Conservation (phyloP, 176 grass and related monocot genomes). For the Saccharum officinarum region DNA sequence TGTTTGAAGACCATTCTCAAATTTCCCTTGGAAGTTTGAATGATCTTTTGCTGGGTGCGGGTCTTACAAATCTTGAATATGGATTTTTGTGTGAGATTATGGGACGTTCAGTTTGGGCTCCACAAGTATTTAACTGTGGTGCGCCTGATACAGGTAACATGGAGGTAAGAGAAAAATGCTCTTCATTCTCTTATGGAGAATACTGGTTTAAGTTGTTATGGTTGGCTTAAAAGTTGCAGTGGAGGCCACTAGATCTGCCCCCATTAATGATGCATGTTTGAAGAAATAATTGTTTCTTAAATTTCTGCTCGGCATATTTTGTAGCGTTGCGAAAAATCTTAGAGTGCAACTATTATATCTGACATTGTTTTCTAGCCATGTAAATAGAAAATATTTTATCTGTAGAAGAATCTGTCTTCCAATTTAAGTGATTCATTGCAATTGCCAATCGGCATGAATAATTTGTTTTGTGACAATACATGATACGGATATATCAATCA, state of each 20-base stretch:
- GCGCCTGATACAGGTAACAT: constrained; percentile 95
- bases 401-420: neutral
- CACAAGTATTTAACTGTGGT: constrained; percentile 96
- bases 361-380: neutral
- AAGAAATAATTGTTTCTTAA: neutral
- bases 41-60: constrained; percentile 69
- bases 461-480: neutral
- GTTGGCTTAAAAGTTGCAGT: neutral
- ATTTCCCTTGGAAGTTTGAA: constrained; percentile 39
- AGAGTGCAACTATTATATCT: neutral
- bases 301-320: neutral
- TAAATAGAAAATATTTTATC: neutral
- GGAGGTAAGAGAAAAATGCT: constrained; percentile 61
- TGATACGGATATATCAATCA: constrained; percentile 32
- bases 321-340: neutral
- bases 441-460: neutral
- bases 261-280: neutral
- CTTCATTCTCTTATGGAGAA: neutral
- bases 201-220: neutral
- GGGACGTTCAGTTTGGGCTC: constrained; percentile 87
- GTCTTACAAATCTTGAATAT: constrained; percentile 97
- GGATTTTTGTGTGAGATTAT: constrained; percentile 97
- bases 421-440: neutral
- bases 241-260: neutral
- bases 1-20: constrained; percentile 46